Base-by-base conservation (phyloP, 306 rosid species). In the Prunus mira region DNA sequence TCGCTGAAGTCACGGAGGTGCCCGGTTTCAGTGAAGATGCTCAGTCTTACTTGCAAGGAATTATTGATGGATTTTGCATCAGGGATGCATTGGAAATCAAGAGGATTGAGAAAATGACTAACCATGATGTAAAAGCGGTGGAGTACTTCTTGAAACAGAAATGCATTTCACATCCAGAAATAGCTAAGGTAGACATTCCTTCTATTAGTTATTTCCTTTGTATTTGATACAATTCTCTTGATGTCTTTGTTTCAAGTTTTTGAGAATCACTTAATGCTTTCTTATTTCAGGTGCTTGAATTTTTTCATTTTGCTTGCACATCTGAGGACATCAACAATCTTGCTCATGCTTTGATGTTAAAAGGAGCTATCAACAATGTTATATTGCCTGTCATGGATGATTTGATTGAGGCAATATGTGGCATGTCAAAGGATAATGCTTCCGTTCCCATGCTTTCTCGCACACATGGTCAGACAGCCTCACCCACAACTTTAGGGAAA, bases 391-490 rank as follows among this genome's bases (percentile, higher is more conserved):
- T 82, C 76, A 86, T 93, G 87, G 91, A 89, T 80, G 47, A 85
- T 56, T 69, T 93, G 83, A 84, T 87, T 66, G 73, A 78, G 72
- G 86, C 91, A 57, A 67, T 93, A 78, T 81, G 90, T 75, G 75
- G 72, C 65, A 83, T 86, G 75, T 91, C 97, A 30, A 85, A 86
- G 69, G 92, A 82, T 70, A 87, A 85, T 56, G 97, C 98, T 7
- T 84, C 83, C 47, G 20, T 93, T 70, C 66, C 97, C 0, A 89
- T 93, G 88, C 98, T 93, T 73, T 91, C 97, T 73, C 91, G 96
- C 62, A 93, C 98, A 47, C 98, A 93, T 73, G 98, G 98, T 49
- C 98, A 91, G 98, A 89, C 97, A 64, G 98, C 98, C 27, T 91
- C 98, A 45, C 98, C 98, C 28, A 88, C 98, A 70, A 93, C 97